Evolutionary conservation across 2,329 filamentous ascomycete genomes (phyloP).

Genomic region (Aureobasidium sp.): DNA sequence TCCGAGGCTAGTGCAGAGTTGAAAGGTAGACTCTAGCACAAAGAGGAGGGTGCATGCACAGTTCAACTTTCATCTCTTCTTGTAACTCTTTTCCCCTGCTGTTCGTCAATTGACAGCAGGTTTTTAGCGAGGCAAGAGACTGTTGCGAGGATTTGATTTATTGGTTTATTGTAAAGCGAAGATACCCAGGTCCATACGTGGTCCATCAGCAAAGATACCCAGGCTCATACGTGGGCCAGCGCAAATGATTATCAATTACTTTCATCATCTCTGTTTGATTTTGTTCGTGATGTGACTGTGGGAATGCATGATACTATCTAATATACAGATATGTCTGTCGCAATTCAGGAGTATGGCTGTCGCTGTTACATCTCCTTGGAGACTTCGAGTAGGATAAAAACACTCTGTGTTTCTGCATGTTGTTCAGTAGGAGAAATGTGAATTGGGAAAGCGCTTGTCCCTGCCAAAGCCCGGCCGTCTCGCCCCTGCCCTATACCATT

Average conservation of each 20-base stretch:
- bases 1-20: neutral
- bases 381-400: neutral
- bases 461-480: neutral
- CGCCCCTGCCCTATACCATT: neutral
- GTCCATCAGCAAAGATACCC: neutral
- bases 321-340: neutral
- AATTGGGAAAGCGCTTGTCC: neutral
- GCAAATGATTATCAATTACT: neutral
- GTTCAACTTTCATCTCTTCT: neutral
- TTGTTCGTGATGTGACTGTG: neutral
- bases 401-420: neutral
- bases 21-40: neutral
- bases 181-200: neutral
- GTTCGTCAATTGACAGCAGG: neutral
- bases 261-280: too few relatives aligned
- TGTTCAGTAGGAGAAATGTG: neutral
- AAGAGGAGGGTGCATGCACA: neutral
- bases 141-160: neutral
- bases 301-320: neutral
- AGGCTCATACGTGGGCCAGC: neutral
- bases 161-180: neutral
- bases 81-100: constrained; percentile 3
- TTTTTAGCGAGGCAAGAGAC: neutral
- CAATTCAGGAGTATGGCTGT: neutral
- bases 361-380: neutral